These are phyloP conservation scores for Orbilia quercus DNA, from an alignment of 2,329 filamentous ascomycete genomes.

Conservation along the genomic window DNA sequence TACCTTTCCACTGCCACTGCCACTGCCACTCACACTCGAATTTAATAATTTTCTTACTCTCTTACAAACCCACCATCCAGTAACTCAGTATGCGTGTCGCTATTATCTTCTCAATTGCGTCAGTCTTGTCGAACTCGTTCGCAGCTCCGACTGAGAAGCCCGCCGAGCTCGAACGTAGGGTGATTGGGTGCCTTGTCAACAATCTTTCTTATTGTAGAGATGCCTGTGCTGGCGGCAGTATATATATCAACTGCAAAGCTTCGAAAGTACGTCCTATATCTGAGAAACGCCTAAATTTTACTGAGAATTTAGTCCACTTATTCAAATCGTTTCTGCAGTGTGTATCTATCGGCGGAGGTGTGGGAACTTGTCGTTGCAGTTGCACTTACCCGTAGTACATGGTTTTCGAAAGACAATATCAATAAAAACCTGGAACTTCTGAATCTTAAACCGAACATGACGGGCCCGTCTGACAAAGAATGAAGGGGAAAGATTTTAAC, in stretches of 20 bases:
- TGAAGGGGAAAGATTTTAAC: too few relatives aligned
- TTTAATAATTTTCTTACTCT: too few relatives aligned
- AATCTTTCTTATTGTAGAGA: background rate
- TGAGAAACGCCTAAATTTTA: background rate
- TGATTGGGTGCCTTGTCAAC: constrained; percentile 5
- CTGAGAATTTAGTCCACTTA: background rate
- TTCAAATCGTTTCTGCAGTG: background rate
- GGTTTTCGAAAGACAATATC: too few relatives aligned
- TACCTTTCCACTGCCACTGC: too few relatives aligned
- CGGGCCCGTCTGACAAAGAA: too few relatives aligned
- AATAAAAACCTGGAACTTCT: too few relatives aligned
- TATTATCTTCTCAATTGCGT: background rate
- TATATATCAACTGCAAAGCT: constrained; percentile 4
- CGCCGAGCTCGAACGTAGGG: constrained; percentile 1
- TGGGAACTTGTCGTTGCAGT: constrained; percentile 10
- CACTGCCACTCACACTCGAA: too few relatives aligned
- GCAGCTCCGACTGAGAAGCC: background rate
- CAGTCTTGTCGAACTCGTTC: background rate
- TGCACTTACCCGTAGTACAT: too few relatives aligned
- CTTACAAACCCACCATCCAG: too few relatives aligned
- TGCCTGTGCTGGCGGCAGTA: constrained; percentile 1
- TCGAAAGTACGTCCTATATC: constrained; percentile 4
- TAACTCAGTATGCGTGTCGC: background rate
- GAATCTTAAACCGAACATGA: too few relatives aligned
- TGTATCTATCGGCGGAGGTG: constrained; percentile 5